Conservation (phyloP, 1,139 yeast species). For the Debaryomyces coudertii region DNA sequence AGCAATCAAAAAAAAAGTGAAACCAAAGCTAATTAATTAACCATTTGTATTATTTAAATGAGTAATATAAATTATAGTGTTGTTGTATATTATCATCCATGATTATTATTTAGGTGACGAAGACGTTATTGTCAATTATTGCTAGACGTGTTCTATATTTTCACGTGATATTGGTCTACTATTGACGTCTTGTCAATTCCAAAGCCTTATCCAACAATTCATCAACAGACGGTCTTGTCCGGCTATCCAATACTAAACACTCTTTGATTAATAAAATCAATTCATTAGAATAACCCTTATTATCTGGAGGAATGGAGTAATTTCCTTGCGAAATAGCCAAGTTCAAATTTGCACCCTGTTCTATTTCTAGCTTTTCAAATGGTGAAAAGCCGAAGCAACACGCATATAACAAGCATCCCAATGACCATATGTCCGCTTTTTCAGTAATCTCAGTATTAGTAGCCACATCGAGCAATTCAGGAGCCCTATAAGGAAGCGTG, state of each 20-base stretch:
- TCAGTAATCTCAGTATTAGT: constrained; percentile 67
- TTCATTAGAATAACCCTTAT: constrained; percentile 51
- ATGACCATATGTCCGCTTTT: constrained; percentile 84
- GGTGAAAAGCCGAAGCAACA: constrained; percentile 82
- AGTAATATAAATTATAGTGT: not conserved
- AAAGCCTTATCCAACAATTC: constrained; percentile 55
- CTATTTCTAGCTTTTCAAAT: constrained; percentile 79
- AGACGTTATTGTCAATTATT: not conserved
- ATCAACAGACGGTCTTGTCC: constrained; percentile 63
- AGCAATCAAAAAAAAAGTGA: not conserved
- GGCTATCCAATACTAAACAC: constrained; percentile 66
- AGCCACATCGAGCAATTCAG: constrained; percentile 80
- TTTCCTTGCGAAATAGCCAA: constrained; percentile 77
- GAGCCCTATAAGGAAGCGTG: constrained; percentile 86
- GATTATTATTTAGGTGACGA: not conserved
- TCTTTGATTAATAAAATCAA: constrained; percentile 56
- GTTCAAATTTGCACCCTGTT: constrained; percentile 79
- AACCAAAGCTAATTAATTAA: not conserved
- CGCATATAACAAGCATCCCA: constrained; percentile 82
- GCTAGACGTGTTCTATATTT: constrained; percentile 2
- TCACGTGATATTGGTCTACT: constrained; percentile 5
- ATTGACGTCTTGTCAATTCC: constrained; percentile 26
- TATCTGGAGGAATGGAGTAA: constrained; percentile 59
- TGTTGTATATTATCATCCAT: not conserved
- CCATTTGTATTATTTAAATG: not conserved